phyloP scores from a whole-genome alignment of 345 rosid species.

The Euclidium syriacum region DNA sequence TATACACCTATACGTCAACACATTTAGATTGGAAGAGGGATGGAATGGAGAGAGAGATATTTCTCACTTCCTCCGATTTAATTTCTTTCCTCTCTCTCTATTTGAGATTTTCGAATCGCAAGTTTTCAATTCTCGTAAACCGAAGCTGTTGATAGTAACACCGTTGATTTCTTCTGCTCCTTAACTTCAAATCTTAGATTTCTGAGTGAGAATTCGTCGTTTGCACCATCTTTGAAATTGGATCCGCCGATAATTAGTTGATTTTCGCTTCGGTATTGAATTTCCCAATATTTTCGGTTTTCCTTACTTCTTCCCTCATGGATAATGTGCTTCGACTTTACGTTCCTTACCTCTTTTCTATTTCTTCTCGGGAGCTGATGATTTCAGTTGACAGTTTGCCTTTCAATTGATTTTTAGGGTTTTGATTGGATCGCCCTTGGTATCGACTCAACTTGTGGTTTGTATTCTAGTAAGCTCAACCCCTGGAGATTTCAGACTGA shows the following conservation, averaged over 20 bases:
- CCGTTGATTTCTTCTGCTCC: neutral
- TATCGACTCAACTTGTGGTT: slow-evolving; percentile 35
- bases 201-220: slow-evolving; percentile 14
- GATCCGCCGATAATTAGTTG: slow-evolving; percentile 8
- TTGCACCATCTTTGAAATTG: neutral
- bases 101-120: slow-evolving; percentile 6
- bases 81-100: neutral
- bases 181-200: neutral
- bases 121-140: neutral
- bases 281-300: neutral
- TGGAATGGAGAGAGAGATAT: neutral
- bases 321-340: slow-evolving; percentile 4
- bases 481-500: slow-evolving; percentile 9
- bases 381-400: slow-evolving; percentile 12
- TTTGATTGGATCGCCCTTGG: slow-evolving; percentile 38
- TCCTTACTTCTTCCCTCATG: neutral
- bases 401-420: slow-evolving; percentile 32
- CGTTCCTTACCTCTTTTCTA: no score
- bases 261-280: neutral
- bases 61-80: neutral
- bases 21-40: neutral
- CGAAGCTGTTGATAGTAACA: neutral
- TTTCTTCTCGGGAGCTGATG: neutral
- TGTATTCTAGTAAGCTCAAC: slow-evolving; percentile 31
- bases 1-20: neutral